Evolutionary conservation across 2,329 filamentous ascomycete species (phyloP).

Genomic region (Botrytis fabae): DNA sequence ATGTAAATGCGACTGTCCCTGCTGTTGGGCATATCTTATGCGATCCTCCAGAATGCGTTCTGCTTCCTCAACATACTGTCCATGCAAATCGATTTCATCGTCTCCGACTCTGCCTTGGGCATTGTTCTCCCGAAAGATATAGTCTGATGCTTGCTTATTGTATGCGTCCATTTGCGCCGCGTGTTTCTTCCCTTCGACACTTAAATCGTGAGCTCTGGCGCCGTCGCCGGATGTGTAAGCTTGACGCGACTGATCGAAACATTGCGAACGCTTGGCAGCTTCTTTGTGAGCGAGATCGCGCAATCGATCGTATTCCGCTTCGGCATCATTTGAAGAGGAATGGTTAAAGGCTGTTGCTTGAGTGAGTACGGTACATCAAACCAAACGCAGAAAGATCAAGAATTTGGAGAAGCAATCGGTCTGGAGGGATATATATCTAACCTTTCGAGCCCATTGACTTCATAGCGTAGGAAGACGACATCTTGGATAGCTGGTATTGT

Average conservation of each 20-base stretch:
- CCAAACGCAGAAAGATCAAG: neutral
- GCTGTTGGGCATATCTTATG: slow-evolving; percentile 84
- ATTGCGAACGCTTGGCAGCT: slow-evolving; percentile 73
- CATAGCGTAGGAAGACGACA: slow-evolving; percentile 49
- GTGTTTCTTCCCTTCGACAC: slow-evolving; percentile 81
- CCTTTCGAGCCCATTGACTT: slow-evolving; percentile 49
- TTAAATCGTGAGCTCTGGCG: slow-evolving; percentile 74
- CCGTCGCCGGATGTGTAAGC: slow-evolving; percentile 85
- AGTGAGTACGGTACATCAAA: neutral
- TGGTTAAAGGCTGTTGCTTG: slow-evolving; percentile 70
- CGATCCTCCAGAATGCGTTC: slow-evolving; percentile 85
- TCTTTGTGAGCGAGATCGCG: slow-evolving; percentile 81
- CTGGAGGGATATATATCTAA: neutral
- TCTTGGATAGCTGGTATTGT: slow-evolving; percentile 42
- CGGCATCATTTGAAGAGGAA: slow-evolving; percentile 62
- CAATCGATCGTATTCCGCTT: slow-evolving; percentile 89
- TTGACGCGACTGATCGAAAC: slow-evolving; percentile 72
- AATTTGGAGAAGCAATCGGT: neutral
- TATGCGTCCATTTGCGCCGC: slow-evolving; percentile 82
- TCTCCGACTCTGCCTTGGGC: slow-evolving; percentile 68
- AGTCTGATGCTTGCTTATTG: slow-evolving; percentile 89
- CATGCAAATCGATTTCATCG: slow-evolving; percentile 89
- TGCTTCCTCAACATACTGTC: slow-evolving; percentile 91
- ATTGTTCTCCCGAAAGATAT: slow-evolving; percentile 96
- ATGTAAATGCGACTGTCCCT: slow-evolving; percentile 93